Evolutionary conservation across 1,284 basidiomycete species (phyloP).

Genomic region (Cutaneotrichosporon sp.): DNA sequence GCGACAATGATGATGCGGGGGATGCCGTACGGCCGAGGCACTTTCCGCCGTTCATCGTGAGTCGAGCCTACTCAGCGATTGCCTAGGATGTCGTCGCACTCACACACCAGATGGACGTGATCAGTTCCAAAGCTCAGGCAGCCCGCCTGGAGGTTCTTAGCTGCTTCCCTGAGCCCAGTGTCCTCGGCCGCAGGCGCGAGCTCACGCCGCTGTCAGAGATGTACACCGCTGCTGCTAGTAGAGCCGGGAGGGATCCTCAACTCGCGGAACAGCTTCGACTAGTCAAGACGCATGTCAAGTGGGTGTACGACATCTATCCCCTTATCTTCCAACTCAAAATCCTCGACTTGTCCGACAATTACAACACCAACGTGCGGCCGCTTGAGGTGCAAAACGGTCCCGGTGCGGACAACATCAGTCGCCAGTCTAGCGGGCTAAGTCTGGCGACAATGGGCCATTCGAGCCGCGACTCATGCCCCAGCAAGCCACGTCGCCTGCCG

Average conservation of each 20-base stretch:
- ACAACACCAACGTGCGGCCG: not conserved
- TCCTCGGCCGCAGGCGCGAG: not conserved
- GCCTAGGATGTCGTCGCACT: not conserved
- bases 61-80: constrained; percentile 16
- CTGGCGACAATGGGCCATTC: not conserved
- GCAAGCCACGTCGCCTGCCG: not conserved
- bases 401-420: not conserved
- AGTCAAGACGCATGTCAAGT: constrained; percentile 6
- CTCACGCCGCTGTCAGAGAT: not conserved
- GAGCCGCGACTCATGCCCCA: not conserved
- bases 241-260: not conserved
- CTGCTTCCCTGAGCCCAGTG: constrained; percentile 23
- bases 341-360: constrained; percentile 8
- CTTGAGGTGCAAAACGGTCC: not conserved
- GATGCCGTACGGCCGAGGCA: constrained; percentile 13
- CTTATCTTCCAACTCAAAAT: not conserved
- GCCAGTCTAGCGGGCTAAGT: not conserved
- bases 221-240: not conserved
- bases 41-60: constrained; percentile 34
- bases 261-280: not conserved
- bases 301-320: constrained; percentile 6
- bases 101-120: constrained; percentile 35
- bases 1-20: not conserved
- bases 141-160: constrained; percentile 25
- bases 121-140: constrained; percentile 22